These are phyloP conservation scores for Beauveria asiatica DNA, from an alignment of 2,329 filamentous ascomycete species.

Conservation along the genomic window DNA sequence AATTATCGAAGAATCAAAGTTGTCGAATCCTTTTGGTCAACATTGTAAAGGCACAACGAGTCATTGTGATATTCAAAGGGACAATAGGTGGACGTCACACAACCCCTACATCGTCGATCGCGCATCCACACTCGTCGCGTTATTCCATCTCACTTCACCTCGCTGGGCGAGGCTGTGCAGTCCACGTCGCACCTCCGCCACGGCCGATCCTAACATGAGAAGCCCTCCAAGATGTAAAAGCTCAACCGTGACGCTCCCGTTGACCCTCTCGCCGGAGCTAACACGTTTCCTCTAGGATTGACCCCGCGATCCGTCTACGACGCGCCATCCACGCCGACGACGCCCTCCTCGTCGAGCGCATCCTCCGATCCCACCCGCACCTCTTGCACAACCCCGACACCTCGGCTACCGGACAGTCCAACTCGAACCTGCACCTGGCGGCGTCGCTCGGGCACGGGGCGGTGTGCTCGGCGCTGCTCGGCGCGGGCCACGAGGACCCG, in stretches of 20 bases:
- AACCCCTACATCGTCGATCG: too few species aligned
- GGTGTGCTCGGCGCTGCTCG: constrained; percentile 62
- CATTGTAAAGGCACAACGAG: too few species aligned
- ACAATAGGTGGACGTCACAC: too few species aligned
- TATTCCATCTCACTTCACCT: constrained; percentile 1
- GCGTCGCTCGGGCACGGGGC: constrained; percentile 61
- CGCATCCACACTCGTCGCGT: background rate
- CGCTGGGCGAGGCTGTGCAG: constrained; percentile 6
- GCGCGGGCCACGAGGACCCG: constrained; percentile 65
- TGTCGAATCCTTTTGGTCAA: too few species aligned
- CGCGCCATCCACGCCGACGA: constrained; percentile 75
- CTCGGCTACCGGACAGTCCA: constrained; percentile 58
- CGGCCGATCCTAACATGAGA: background rate
- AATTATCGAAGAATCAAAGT: too few species aligned
- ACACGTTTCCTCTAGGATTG: constrained; percentile 49
- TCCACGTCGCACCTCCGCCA: background rate
- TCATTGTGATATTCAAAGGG: too few species aligned
- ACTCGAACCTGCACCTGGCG: constrained; percentile 77
- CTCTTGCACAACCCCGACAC: constrained; percentile 74
- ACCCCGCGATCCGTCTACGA: constrained; percentile 66
- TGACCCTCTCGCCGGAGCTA: background rate
- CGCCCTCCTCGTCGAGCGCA: constrained; percentile 62
- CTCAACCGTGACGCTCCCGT: background rate
- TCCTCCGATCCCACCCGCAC: constrained; percentile 62
- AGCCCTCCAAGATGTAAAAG: background rate